A percentile compares a stretch with the other conserved stretches of the same genome.
These are phyloP conservation scores for Rubroboletus satanas DNA, from an alignment of 768 basidiomycete species.

Conservation along the genomic window DNA sequence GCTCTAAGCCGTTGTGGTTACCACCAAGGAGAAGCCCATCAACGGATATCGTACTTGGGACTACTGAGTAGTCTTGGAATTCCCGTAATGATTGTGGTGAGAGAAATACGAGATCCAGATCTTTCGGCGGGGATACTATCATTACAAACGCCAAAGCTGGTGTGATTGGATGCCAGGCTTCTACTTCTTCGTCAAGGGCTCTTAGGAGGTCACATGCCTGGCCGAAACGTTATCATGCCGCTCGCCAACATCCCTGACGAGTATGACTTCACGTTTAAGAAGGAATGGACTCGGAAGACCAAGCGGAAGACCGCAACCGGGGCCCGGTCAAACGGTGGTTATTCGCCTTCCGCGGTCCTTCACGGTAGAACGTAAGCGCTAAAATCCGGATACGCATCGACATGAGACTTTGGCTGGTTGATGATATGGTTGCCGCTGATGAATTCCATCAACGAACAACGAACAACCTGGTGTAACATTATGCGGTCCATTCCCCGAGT, in stretches of 20 bases:
- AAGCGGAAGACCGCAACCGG: neutral
- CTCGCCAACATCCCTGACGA: neutral
- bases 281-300: neutral
- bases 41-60: too few species aligned
- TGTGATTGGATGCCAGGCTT: neutral
- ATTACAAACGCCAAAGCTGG: neutral
- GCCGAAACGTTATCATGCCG: neutral
- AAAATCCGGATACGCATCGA: neutral
- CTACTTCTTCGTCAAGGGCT: neutral
- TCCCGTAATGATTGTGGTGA: too few species aligned
- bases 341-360: neutral
- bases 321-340: too few species aligned
- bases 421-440: neutral
- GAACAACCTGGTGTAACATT: neutral
- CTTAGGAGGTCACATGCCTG: too few species aligned
- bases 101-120: neutral
- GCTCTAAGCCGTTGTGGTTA: neutral
- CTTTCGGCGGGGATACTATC: slow-evolving; percentile 6
- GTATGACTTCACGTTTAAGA: neutral
- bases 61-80: neutral
- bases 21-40: neutral
- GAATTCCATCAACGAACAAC: neutral
- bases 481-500: neutral
- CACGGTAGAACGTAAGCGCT: neutral
- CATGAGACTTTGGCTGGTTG: neutral